Percentiles rank a stretch among this genome's conserved stretches.
Conservation (phyloP, 768 basidiomycete genomes). For the Boletus vinaceobasis region DNA sequence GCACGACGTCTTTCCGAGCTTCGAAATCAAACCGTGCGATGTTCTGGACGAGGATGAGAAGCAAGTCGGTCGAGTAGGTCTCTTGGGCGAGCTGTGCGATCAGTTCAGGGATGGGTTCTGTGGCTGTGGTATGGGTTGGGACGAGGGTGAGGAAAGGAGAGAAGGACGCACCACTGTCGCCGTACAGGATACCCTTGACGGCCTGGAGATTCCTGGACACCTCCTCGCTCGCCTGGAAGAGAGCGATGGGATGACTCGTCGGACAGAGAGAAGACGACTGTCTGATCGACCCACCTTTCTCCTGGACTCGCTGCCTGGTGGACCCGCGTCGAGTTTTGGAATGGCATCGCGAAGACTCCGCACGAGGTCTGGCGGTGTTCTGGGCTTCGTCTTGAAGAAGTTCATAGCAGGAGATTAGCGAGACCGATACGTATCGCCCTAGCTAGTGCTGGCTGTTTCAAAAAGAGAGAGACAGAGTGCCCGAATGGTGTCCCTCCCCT, state of each 20-base stretch:
- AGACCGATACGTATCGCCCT: not conserved
- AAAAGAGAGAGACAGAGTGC: not conserved
- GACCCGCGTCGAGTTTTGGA: conserved; percentile 67
- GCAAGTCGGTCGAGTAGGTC: conserved; percentile 86
- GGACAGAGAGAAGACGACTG: not conserved
- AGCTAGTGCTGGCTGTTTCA: not conserved
- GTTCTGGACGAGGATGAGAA: conserved; percentile 75
- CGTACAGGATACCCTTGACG: conserved; percentile 83
- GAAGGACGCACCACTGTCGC: conserved; percentile 71
- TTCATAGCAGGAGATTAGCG: conserved; percentile 58
- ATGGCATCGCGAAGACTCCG: conserved; percentile 77
- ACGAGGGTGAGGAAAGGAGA: not conserved
- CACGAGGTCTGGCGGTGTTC: conserved; percentile 86
- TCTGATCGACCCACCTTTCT: conserved; percentile 61
- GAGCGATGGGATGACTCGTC: conserved; percentile 1
- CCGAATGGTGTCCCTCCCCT: not conserved
- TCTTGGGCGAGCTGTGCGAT: conserved; percentile 95
- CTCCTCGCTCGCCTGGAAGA: conserved; percentile 77
- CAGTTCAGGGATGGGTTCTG: conserved; percentile 83
- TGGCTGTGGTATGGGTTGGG: conserved; percentile 1
- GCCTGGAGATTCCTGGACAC: conserved; percentile 86
- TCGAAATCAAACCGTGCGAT: conserved; percentile 93
- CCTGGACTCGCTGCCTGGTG: conserved; percentile 72
- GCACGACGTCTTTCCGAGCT: conserved; percentile 80
- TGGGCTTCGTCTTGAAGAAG: conserved; percentile 90